Evolutionary conservation across 2,329 filamentous ascomycete genomes (phyloP).

Genomic region (Arthrocladium fulminans): DNA sequence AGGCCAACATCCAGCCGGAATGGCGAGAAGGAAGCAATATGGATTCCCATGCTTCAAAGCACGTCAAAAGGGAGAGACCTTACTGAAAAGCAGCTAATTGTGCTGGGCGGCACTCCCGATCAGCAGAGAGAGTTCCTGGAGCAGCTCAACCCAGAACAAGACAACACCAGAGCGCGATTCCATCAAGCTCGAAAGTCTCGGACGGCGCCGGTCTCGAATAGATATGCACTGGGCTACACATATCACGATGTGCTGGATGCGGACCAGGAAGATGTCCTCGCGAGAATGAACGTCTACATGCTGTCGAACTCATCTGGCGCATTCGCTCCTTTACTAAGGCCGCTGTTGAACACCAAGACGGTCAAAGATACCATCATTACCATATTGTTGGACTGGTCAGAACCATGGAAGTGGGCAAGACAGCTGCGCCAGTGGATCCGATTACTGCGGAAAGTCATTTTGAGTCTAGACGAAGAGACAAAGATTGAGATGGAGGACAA

Average conservation of each 20-base stretch:
- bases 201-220: constrained; percentile 75
- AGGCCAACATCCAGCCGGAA: constrained; percentile 44
- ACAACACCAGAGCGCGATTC: constrained; percentile 32
- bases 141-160: constrained; percentile 34
- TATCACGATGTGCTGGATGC: constrained; percentile 91
- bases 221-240: constrained; percentile 86
- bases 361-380: constrained; percentile 82
- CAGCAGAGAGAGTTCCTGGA: constrained; percentile 79
- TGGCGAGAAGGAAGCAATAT: constrained; percentile 71
- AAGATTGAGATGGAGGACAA: constrained; percentile 80
- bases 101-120: constrained; percentile 78
- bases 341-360: constrained; percentile 72
- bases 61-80: constrained; percentile 84
- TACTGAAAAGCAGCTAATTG: constrained; percentile 82
- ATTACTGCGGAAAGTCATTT: constrained; percentile 66
- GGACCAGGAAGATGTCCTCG: constrained; percentile 91
- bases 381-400: constrained; percentile 89
- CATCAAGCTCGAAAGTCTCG: constrained; percentile 46
- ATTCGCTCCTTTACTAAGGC: constrained; percentile 73
- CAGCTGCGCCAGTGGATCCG: constrained; percentile 85
- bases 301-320: constrained; percentile 75
- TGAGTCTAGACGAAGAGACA: constrained; percentile 63
- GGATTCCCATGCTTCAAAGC: constrained; percentile 85
- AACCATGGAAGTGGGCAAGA: constrained; percentile 86
- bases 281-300: constrained; percentile 79